Base-by-base conservation (phyloP, 768 basidiomycete species). In the Leccinum fibrillosum region DNA sequence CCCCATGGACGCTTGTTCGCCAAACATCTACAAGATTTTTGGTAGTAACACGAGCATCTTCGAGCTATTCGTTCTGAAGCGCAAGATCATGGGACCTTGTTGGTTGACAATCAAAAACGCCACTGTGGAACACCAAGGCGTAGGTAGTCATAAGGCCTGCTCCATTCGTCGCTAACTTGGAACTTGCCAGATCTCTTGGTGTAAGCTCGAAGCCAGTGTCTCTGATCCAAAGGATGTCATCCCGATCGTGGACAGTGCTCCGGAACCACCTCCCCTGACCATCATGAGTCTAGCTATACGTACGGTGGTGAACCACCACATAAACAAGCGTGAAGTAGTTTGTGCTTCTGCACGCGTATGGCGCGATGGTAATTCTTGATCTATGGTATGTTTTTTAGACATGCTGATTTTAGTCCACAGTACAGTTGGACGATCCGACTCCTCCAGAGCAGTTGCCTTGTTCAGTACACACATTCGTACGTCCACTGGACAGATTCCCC, bases 81-180 rank as follows among this genome's bases (percentile, higher is more conserved):
- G 94, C 32, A 97, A 95, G 75, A 97, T 98, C 57, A 98, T 98
- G 94, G 97, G 97, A 1, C 95, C 97, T 0, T 98, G 97, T 69
- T 99, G 97, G 97, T 77, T 99, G 48, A 81, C 88, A 56, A 82
- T 99, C 61, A 88, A 89, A 74, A 82, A 88, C 49, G 88, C 89
- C 1, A 74, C 80, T 23, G 75, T 95, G 17, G 90, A 90, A 51
- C 75, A 86, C 64, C 88, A 91, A 73, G 90, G 90, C 2, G 94
- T 97, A 70, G 54, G 88, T 72, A 13, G 13, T 32, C 25, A 54
- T 6, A 42, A 2, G n/a, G 10, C n/a, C 25, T 51, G 25, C 6
- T 57, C 32, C 13, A 39, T 55, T 53, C 45, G 12, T 57, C 4
- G 3, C 56, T 61, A 5, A 57, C 32, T 28, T 28, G 8, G 1